Percentiles rank a stretch among this genome's conserved stretches.
phyloP scores from a whole-genome alignment of 1,284 basidiomycete genomes.

The Ustilago vetiveriae region DNA sequence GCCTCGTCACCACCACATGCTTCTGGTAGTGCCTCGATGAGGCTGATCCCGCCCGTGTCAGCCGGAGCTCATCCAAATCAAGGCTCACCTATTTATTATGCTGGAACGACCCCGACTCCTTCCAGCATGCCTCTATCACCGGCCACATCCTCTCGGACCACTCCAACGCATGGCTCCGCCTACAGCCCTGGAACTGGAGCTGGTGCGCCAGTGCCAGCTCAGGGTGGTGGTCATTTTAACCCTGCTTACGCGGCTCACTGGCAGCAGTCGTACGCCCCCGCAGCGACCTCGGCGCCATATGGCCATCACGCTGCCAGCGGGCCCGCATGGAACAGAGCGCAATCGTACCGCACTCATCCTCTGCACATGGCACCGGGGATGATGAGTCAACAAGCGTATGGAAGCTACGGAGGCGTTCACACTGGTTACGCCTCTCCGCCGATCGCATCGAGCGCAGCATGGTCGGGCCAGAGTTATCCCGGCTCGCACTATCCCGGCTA shows the following conservation, averaged over 20 bases:
- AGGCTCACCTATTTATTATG: slow-evolving; percentile 16
- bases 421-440: slow-evolving; percentile 12
- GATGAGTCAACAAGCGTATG: slow-evolving; percentile 11
- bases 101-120: slow-evolving; percentile 12
- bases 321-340: slow-evolving; percentile 15
- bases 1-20: slow-evolving; percentile 19
- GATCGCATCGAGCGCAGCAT: neutral
- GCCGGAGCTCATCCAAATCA: slow-evolving; percentile 14
- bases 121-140: slow-evolving; percentile 27
- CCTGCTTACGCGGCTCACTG: slow-evolving; percentile 37
- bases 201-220: slow-evolving; percentile 4
- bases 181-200: slow-evolving; percentile 17
- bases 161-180: slow-evolving; percentile 1
- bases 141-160: slow-evolving; percentile 7
- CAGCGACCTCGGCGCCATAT: slow-evolving; percentile 9
- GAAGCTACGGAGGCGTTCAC: slow-evolving; percentile 13
- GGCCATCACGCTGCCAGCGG: neutral
- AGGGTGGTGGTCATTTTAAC: slow-evolving; percentile 40
- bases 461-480: slow-evolving; percentile 19
- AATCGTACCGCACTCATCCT: slow-evolving; percentile 17
- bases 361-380: slow-evolving; percentile 21
- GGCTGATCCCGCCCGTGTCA: neutral
- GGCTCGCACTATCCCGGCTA: slow-evolving; percentile 37
- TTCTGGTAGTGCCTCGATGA: slow-evolving; percentile 7
- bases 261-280: slow-evolving; percentile 21